A percentile compares a stretch with the other conserved stretches of the same genome.
Conservation (phyloP, 495 filamentous ascomycete species). For the Mytilinidion resinicola region DNA sequence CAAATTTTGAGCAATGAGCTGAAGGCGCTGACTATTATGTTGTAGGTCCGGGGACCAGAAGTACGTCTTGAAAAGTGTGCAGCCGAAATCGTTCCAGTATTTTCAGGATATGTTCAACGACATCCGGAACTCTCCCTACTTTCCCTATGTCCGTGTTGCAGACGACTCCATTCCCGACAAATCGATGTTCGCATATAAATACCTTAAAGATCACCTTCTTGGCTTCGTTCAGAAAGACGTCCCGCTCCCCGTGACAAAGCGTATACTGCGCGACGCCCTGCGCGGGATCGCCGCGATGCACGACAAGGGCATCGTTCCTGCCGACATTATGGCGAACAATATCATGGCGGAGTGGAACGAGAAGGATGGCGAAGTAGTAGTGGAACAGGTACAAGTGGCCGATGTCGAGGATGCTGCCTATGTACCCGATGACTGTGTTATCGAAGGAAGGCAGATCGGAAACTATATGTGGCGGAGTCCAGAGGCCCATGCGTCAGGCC, state of each 20-base stretch:
- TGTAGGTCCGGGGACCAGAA: constrained; percentile 6
- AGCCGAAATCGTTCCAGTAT: constrained; percentile 12
- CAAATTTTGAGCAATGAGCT: not conserved
- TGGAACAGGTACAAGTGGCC: constrained; percentile 34
- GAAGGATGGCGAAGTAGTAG: constrained; percentile 27
- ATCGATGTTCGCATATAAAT: constrained; percentile 20
- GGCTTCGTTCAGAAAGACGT: constrained; percentile 14
- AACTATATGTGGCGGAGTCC: constrained; percentile 42
- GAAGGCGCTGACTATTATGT: constrained; percentile 1
- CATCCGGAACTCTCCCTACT: constrained; percentile 8
- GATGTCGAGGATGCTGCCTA: constrained; percentile 43
- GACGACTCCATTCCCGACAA: constrained; percentile 17
- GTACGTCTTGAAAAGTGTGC: constrained; percentile 14
- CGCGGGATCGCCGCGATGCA: constrained; percentile 16
- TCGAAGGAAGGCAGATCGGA: constrained; percentile 35
- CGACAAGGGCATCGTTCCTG: constrained; percentile 19
- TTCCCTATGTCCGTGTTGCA: constrained; percentile 3
- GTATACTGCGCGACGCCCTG: constrained; percentile 15
- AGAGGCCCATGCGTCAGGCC: constrained; percentile 36
- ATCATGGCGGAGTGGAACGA: constrained; percentile 30
- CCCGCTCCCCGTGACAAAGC: constrained; percentile 14
- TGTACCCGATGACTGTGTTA: constrained; percentile 32
- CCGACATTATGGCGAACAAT: constrained; percentile 36
- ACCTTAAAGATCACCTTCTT: constrained; percentile 15
- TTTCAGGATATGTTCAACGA: constrained; percentile 14